phyloP scores from a whole-genome alignment of 352 stramenopile species.

The Phytophthora constricta region DNA sequence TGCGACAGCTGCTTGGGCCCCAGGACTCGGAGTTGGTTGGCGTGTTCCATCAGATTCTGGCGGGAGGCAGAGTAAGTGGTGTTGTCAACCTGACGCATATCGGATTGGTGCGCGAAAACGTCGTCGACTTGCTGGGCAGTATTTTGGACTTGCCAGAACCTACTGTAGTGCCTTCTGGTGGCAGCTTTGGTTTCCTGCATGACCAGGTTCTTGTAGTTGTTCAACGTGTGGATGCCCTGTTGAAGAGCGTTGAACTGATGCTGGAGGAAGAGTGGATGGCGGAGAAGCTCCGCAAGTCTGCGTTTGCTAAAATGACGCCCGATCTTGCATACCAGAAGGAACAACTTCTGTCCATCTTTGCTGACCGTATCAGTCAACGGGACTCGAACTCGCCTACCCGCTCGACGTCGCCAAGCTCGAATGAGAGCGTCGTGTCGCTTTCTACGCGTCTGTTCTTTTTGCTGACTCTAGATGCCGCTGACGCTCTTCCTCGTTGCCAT shows the following conservation, averaged over 20 bases:
- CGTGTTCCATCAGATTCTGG: slow-evolving; percentile 76
- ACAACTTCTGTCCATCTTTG: slow-evolving; percentile 78
- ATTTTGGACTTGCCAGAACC: slow-evolving; percentile 86
- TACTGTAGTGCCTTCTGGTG: slow-evolving; percentile 59
- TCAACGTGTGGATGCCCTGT: slow-evolving; percentile 72
- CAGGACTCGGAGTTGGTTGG: slow-evolving; percentile 67
- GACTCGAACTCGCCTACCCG: slow-evolving; percentile 53
- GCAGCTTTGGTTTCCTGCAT: slow-evolving; percentile 65
- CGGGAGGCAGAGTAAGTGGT: slow-evolving; percentile 50
- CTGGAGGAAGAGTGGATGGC: slow-evolving; percentile 90
- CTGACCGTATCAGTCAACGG: slow-evolving; percentile 66
- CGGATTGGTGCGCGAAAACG: slow-evolving; percentile 78
- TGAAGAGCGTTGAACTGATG: slow-evolving; percentile 88
- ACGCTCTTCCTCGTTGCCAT: slow-evolving; percentile 82
- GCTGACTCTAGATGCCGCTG: slow-evolving; percentile 83
- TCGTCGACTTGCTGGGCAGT: slow-evolving; percentile 84
- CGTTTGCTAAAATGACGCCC: slow-evolving; percentile 78
- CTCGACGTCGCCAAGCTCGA: slow-evolving; percentile 67
- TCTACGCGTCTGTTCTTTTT: slow-evolving; percentile 86
- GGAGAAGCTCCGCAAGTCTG: slow-evolving; percentile 78
- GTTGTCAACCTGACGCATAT: slow-evolving; percentile 81
- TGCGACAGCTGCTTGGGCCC: slow-evolving; percentile 78
- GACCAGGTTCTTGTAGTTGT: slow-evolving; percentile 82
- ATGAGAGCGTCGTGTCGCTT: slow-evolving; percentile 81
- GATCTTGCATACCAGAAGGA: slow-evolving; percentile 83